Base-by-base conservation (phyloP, 441 rosid genomes). In the Populus hybrid region DNA sequence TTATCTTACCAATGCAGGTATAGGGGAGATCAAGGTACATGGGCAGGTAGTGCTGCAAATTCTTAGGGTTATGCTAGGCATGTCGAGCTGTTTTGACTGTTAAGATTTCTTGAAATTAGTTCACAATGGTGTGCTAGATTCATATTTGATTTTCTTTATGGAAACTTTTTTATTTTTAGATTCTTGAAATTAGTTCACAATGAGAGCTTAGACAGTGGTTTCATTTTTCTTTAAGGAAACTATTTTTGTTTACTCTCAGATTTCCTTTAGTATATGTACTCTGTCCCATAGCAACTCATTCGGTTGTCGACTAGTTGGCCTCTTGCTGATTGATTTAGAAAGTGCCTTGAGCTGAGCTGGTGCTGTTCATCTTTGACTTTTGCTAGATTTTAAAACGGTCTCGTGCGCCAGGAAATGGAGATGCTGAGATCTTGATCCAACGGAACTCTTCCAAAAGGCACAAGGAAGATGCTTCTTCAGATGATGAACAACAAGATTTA, bases 401-500 rank as follows among this genome's bases (percentile, higher is more conserved):
- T 32, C 77, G 70, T 74, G 89, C 82, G 81, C 87, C 71, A 82
- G 85, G 83, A 77, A 89, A 80, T 70, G 79, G 78, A 36, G 83
- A 83, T 74, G 83, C 75, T 34, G 86, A 82, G 80, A 84, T 73
- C 74, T 71, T 83, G 70, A 82, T 50, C 74, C 98, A 82, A 12
- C 80, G 80, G 38, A 88, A 85, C 76, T 61, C 90, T 73, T 82
- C 92, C 80, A 89, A 86, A 82, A 89, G 86, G 78, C 89, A 76
- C 72, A 90, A 78, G 82, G 93, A 90, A 80, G 93, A 88, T 75
- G 88, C 84, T 83, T 89, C 92, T 54, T 86, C 95, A 8, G 98
- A 93, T 64, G 98, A 93, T 57, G 98, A 96, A 80, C 94, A 82
- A 70, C 90, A 83, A 74, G 93, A 92, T 79, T 89, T 90, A 30